A percentile compares a stretch with the other conserved stretches of the same genome.
Evolutionary conservation across 2,329 filamentous ascomycete genomes (phyloP).

Genomic region (Botryotinia calthae): DNA sequence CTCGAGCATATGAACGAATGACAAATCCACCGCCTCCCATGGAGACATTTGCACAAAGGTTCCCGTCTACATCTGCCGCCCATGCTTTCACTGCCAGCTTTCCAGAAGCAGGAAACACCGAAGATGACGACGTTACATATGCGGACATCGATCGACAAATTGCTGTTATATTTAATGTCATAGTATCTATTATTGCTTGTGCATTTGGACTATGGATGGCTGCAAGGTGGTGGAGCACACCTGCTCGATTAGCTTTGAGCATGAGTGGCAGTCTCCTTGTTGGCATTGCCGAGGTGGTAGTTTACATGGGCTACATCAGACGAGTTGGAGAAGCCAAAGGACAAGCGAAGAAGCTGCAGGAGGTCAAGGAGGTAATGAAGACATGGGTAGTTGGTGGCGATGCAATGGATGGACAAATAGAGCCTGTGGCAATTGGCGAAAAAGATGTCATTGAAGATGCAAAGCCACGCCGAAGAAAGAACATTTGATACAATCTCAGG

Average conservation of each 20-base stretch:
- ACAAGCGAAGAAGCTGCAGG: slow-evolving; percentile 57
- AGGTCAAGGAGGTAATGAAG: slow-evolving; percentile 66
- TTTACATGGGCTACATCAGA: slow-evolving; percentile 74
- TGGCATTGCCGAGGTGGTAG: slow-evolving; percentile 71
- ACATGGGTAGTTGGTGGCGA: slow-evolving; percentile 63
- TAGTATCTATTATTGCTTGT: slow-evolving; percentile 80
- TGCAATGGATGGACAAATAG: slow-evolving; percentile 32
- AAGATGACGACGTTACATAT: slow-evolving; percentile 64
- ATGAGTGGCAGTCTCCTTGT: slow-evolving; percentile 68
- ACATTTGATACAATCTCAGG: slow-evolving; percentile 12
- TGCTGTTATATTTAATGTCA: slow-evolving; percentile 82
- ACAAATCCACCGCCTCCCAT: slow-evolving; percentile 55
- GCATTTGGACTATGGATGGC: slow-evolving; percentile 76
- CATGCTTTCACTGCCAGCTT: slow-evolving; percentile 53
- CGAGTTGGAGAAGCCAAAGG: slow-evolving; percentile 66
- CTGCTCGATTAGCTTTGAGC: slow-evolving; percentile 66
- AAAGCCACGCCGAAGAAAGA: slow-evolving; percentile 18
- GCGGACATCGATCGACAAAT: slow-evolving; percentile 77
- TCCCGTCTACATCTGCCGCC: slow-evolving; percentile 51
- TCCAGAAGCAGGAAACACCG: slow-evolving; percentile 43
- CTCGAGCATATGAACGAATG: slow-evolving; percentile 79
- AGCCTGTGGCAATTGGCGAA: background rate
- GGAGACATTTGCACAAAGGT: slow-evolving; percentile 60
- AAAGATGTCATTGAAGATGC: slow-evolving; percentile 10
- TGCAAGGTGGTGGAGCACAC: slow-evolving; percentile 71